phyloP scores from a whole-genome alignment of 1,284 basidiomycete species.

The Rhodotorula sp. region DNA sequence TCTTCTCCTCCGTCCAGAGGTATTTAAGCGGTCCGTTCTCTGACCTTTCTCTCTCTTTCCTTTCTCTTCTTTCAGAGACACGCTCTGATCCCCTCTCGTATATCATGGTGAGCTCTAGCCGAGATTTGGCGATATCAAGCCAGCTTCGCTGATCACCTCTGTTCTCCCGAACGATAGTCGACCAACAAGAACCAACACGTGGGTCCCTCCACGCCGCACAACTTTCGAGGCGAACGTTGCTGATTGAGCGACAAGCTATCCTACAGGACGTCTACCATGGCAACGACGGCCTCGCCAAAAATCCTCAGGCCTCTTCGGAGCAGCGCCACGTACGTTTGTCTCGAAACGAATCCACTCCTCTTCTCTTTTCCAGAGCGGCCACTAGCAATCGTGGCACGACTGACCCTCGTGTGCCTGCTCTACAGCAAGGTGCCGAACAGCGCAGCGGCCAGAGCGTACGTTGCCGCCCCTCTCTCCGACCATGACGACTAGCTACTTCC shows the following conservation, averaged over 20 bases:
- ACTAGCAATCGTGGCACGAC: too few species aligned
- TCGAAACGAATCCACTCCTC: neutral
- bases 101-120: neutral
- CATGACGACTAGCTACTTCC: too few species aligned
- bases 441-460: too few species aligned
- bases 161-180: too few species aligned
- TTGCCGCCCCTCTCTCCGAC: too few species aligned
- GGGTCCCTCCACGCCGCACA: too few species aligned
- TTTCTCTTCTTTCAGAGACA: neutral
- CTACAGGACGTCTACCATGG: conserved; percentile 8
- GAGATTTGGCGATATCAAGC: neutral
- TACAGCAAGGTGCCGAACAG: too few species aligned
- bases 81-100: neutral
- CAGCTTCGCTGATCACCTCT: too few species aligned
- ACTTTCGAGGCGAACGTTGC: too few species aligned
- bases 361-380: neutral
- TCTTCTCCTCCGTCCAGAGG: too few species aligned
- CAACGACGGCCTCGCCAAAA: neutral
- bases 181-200: neutral
- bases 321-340: neutral
- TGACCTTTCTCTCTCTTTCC: too few species aligned
- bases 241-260: neutral
- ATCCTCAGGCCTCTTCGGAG: neutral
- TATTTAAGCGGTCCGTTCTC: neutral
- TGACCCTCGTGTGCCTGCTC: too few species aligned